Percentiles rank a stretch among this genome's conserved stretches.
Conservation (phyloP, 2,329 filamentous ascomycete species). For the Curvularia hawaiiensis region DNA sequence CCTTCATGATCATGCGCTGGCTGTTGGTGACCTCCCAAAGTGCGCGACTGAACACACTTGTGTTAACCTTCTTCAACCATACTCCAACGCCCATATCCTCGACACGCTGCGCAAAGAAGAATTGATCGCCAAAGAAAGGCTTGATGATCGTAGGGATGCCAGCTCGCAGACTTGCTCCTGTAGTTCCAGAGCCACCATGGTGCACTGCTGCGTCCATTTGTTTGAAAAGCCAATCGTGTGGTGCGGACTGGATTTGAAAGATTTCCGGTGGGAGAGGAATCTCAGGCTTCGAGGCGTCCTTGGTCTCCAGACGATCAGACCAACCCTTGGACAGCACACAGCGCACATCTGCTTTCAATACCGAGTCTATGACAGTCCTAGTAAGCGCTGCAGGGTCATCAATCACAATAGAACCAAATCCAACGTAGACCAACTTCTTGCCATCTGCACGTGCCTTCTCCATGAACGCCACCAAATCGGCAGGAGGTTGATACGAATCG, state of each 20-base stretch:
- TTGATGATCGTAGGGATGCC: conserved; percentile 94
- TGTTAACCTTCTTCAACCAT: conserved; percentile 85
- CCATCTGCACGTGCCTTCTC: conserved; percentile 76
- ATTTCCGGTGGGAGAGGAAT: conserved; percentile 80
- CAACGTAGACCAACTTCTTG: conserved; percentile 95
- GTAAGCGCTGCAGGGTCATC: conserved; percentile 87
- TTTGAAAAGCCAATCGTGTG: conserved; percentile 94
- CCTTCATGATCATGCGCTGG: conserved; percentile 89
- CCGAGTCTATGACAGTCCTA: conserved; percentile 89
- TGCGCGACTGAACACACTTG: conserved; percentile 81
- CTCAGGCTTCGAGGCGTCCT: conserved; percentile 63
- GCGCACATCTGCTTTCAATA: conserved; percentile 87
- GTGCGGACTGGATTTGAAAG: conserved; percentile 84
- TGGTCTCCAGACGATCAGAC: conserved; percentile 78
- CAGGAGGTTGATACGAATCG: conserved; percentile 71
- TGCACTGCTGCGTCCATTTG: conserved; percentile 95
- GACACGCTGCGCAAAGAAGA: conserved; percentile 88
- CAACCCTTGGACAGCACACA: conserved; percentile 97
- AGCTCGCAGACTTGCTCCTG: conserved; percentile 87
- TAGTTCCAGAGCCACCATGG: conserved; percentile 93
- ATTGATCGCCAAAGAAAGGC: conserved; percentile 98
- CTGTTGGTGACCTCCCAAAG: conserved; percentile 91
- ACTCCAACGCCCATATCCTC: conserved; percentile 94
- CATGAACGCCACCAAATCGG: conserved; percentile 81
- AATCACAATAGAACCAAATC: conserved; percentile 95